Base-by-base conservation (phyloP, 2,329 filamentous ascomycete species). In the Clonostachys solani region DNA sequence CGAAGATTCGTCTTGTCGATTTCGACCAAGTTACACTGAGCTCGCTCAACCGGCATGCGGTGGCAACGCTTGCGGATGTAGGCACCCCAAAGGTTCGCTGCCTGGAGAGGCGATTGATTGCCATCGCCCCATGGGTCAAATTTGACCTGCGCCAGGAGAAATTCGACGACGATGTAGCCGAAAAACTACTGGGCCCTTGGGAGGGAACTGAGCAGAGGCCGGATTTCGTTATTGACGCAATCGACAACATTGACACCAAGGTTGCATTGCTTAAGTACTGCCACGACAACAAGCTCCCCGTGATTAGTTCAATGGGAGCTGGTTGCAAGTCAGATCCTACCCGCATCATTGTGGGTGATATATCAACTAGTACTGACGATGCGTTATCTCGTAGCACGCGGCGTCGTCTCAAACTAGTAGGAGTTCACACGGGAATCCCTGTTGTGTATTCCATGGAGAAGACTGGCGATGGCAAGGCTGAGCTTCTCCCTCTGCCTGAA, bases 181-280 rank as follows among this genome's bases (percentile, higher is more conserved):
- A 79, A 7, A 63, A 69, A 12, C 72, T 96, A 52, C 72, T 99
- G 40, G 81, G 72, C 0, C 73, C 81, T 0, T 91, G 89, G 84
- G 67, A 72, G 29, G 71, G 70, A 40, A 73, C 67, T 6, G 82
- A 74, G 15, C 80, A 78, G 60, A 77, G 77, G 57, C 91, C 92
- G 2, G 86, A 92, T 57, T 99, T 86, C 60, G 83, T 99, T n/a
- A 82, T 99, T 35, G 94, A 99, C 67, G 95, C 92, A 18, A 99
- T 99, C 55, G 94, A 99, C 67, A 97, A 99, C 62, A 97, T 99
- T 52, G 89, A 96, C 45, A 95, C 90, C 46, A 99, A 99, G 71
- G 92, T 99, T 4, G 87, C 86, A 16, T 72, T 99, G 47, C 75
- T 99, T 38, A 84, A 90, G 58, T 95, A 95, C 69, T 99, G 94